Evolutionary conservation across 305 asterid species (phyloP).

Genomic region (Rubia peregrina): DNA sequence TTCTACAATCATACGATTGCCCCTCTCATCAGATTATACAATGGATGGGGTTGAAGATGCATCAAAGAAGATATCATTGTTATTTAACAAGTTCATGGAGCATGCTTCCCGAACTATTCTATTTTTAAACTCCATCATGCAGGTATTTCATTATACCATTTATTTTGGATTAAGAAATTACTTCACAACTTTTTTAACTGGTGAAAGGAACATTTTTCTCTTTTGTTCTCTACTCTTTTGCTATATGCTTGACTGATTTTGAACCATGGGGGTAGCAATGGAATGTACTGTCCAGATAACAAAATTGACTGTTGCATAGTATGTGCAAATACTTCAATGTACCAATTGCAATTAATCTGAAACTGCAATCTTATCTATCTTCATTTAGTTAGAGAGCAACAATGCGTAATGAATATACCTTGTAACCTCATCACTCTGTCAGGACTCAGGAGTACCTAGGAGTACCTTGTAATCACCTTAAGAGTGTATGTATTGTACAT

Average conservation of each 20-base stretch:
- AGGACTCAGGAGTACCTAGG: no score
- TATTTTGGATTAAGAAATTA: not conserved
- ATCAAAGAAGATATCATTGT: constrained; percentile 33
- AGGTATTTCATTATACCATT: constrained; percentile 36
- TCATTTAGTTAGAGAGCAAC: not conserved
- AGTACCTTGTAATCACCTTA: not conserved
- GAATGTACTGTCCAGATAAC: not conserved
- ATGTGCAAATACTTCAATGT: not conserved
- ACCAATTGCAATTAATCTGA: not conserved
- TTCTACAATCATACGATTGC: constrained; percentile 80
- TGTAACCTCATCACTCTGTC: not conserved
- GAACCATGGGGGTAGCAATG: not conserved
- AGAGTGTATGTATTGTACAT: not conserved
- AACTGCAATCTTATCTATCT: not conserved
- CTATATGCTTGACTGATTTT: not conserved
- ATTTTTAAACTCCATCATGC: constrained; percentile 65
- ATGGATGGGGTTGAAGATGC: constrained; percentile 54
- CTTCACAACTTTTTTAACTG: not conserved
- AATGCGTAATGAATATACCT: not conserved
- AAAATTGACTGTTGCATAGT: not conserved
- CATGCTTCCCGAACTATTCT: constrained; percentile 62
- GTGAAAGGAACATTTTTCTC: not conserved
- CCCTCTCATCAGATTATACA: constrained; percentile 61
- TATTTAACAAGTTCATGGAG: constrained; percentile 61
- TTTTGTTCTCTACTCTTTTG: not conserved